Percentiles rank a stretch among this genome's conserved stretches.
These are phyloP conservation scores for Yarrowia yakushimensis DNA, from an alignment of 805 yeast genomes.

Conservation along the genomic window DNA sequence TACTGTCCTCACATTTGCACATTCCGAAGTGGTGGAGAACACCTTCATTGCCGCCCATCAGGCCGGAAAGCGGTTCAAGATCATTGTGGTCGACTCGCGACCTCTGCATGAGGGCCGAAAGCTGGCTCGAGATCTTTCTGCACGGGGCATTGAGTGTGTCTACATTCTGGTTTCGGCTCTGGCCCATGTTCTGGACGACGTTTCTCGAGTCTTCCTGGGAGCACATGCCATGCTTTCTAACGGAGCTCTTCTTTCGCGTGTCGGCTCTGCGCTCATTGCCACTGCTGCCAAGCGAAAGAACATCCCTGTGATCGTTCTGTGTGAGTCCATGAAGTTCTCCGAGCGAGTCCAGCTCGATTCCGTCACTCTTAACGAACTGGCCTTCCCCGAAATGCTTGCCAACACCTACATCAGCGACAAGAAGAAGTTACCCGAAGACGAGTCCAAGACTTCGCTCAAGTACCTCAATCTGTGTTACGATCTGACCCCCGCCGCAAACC, in stretches of 20 bases:
- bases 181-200: slow-evolving; percentile 76
- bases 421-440: slow-evolving; percentile 16
- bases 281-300: slow-evolving; percentile 84
- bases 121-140: slow-evolving; percentile 61
- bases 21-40: slow-evolving; percentile 76
- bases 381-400: slow-evolving; percentile 36
- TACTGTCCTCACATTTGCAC: slow-evolving; percentile 82
- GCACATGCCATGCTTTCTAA: slow-evolving; percentile 97
- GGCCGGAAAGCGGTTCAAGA: slow-evolving; percentile 63
- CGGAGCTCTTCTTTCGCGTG: slow-evolving; percentile 88
- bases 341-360: slow-evolving; percentile 95
- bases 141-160: slow-evolving; percentile 63
- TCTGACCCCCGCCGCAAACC: slow-evolving; percentile 87
- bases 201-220: slow-evolving; percentile 87
- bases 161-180: slow-evolving; percentile 78
- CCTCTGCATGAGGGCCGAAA: slow-evolving; percentile 92
- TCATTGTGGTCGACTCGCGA: slow-evolving; percentile 86
- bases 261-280: slow-evolving; percentile 90
- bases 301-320: slow-evolving; percentile 91
- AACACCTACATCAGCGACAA: slow-evolving; percentile 34
- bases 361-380: slow-evolving; percentile 86
- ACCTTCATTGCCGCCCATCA: slow-evolving; percentile 65
- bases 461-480: slow-evolving; percentile 86
- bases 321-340: slow-evolving; percentile 90
- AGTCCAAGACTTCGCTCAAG: slow-evolving; percentile 43